Conservation (phyloP, 2,329 filamentous ascomycete genomes). For the Tolypocladium album region DNA sequence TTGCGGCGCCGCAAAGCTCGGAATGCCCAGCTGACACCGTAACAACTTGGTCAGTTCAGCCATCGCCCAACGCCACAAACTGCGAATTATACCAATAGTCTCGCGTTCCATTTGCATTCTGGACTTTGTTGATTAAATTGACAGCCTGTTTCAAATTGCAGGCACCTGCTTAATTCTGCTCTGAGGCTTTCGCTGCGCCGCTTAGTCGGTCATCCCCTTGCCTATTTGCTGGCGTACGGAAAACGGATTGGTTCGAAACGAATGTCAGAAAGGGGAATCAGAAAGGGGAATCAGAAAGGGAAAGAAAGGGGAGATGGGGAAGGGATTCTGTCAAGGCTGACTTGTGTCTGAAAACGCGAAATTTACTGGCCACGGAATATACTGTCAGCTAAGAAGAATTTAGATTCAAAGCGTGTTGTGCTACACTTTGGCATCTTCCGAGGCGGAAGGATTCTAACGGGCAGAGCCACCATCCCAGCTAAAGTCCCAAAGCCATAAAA, state of each 20-base stretch:
- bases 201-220: no score
- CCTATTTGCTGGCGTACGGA: no score
- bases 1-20: no score
- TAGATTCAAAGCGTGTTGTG: not conserved
- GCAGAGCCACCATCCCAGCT: constrained; percentile 2
- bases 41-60: not conserved
- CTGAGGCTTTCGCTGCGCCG: not conserved
- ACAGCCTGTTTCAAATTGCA: not conserved
- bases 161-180: not conserved
- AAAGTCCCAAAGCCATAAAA: constrained; percentile 7
- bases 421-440: not conserved
- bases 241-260: no score
- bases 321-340: no score
- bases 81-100: not conserved
- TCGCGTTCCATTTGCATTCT: not conserved
- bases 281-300: no score
- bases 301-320: no score
- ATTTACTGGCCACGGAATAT: no score
- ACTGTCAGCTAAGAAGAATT: no score
- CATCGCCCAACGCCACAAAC: not conserved
- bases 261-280: no score
- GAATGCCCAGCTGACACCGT: no score
- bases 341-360: no score
- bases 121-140: not conserved
- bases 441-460: not conserved